Evolutionary conservation across 768 basidiomycete genomes (phyloP), one percentile per base, ranked within the genome.

Genomic region (Phlegmacium glaucopus): DNA sequence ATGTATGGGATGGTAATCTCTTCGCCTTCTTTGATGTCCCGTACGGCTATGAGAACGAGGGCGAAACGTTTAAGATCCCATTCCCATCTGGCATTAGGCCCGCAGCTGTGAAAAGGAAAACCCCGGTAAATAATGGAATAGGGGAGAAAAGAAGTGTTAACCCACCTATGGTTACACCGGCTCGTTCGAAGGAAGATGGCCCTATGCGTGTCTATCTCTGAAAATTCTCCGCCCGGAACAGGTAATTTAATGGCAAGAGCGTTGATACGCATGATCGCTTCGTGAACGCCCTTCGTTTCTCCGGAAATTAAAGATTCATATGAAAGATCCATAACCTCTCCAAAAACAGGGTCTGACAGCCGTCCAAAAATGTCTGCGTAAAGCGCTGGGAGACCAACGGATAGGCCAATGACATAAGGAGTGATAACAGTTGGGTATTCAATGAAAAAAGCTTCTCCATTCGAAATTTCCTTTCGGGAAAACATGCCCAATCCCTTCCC

Each of bases 91-190:
- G 71, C 66, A 43, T 72, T 72, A n/a, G 72, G 72, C 1, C 61
- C 61, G 46, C 72, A 74, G 43, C 72, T 74, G 47, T 17, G 16
- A 5, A 25, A 9, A 32, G 27, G 1, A 40, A n/a, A n/a, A 9
- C 37, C 9, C 35, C 15, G 7, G n/a, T 16, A 7, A 15, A 42
- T n/a, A 12, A 4, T 27, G 13, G 18, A 6, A 17, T 32, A 30
- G 4, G 36, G 42, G 15, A 42, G 26, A 40, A 1, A 38, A n/a
- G 11, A 0, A 11, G 9, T n/a, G 7, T 6, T 13, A 37, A 47
- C 61, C 41, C 40, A 72, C 72, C 72, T 73, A 50, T 75, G 73
- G 43, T 74, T 72, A 30, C 68, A 70, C 9, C 65, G 52, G 39
- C 69, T 68, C 1, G 62, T 58, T 36, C 65, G 57, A 18, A 70